Percentiles rank a stretch among this genome's conserved stretches.
Conservation (phyloP, 2,329 filamentous ascomycete genomes). For the Didymosphaeria variabile region DNA sequence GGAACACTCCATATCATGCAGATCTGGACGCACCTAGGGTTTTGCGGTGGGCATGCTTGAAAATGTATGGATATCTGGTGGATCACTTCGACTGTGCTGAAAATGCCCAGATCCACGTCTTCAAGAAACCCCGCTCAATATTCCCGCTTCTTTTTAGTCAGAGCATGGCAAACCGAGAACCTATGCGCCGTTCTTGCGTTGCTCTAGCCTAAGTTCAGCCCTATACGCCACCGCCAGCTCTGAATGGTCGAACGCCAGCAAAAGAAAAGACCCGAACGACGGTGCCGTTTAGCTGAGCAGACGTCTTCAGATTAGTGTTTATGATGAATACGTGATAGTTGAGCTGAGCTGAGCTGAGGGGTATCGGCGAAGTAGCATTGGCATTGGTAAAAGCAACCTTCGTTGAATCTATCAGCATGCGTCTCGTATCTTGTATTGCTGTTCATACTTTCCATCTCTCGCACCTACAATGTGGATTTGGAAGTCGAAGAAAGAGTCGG, state of each 20-base stretch:
- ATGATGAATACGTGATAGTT: background rate
- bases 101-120: too few relatives aligned
- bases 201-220: conserved; percentile 22
- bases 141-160: background rate
- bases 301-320: background rate
- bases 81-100: too few relatives aligned
- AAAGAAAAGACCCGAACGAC: conserved; percentile 11
- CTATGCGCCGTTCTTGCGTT: too few relatives aligned
- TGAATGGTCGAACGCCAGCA: conserved; percentile 16
- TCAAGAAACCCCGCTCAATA: background rate
- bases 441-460: background rate
- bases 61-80: too few relatives aligned
- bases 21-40: too few relatives aligned
- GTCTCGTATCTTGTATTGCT: background rate
- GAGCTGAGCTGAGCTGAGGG: background rate
- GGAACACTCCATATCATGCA: too few relatives aligned
- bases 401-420: background rate
- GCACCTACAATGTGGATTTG: conserved; percentile 25
- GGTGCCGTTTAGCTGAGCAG: background rate
- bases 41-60: too few relatives aligned
- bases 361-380: background rate
- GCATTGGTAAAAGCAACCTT: background rate
- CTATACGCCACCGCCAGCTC: conserved; percentile 27
- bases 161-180: background rate
- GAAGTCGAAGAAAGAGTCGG: conserved; percentile 20